Percentiles rank a stretch among this genome's conserved stretches.
Conservation (phyloP, 768 basidiomycete genomes). For the Antrodiella citrinella region DNA sequence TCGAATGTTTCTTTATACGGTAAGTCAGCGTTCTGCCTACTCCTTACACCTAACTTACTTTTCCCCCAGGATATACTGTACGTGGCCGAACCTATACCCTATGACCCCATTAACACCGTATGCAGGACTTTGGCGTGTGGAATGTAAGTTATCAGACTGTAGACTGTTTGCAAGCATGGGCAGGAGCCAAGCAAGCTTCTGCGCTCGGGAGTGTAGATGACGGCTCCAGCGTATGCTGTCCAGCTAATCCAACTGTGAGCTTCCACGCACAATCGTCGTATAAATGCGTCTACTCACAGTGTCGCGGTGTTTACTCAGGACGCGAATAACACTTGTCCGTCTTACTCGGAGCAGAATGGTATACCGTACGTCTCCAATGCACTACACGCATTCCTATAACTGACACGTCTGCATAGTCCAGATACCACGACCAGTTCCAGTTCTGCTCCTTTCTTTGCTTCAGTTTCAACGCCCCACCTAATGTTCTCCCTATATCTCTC, state of each 20-base stretch:
- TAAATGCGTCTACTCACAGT: no score
- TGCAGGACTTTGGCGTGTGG: slow-evolving; percentile 82
- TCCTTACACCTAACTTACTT: background rate
- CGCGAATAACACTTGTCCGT: slow-evolving; percentile 46
- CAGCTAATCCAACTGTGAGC: slow-evolving; percentile 54
- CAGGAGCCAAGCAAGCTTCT: slow-evolving; percentile 45
- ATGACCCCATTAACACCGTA: background rate
- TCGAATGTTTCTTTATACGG: slow-evolving; percentile 63
- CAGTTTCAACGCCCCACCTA: background rate
- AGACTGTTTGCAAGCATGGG: slow-evolving; percentile 55
- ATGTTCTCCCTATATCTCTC: background rate
- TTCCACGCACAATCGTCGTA: background rate
- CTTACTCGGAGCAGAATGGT: slow-evolving; percentile 61
- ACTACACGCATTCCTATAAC: background rate
- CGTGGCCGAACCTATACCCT: background rate
- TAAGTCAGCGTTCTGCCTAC: slow-evolving; percentile 19
- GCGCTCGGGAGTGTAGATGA: slow-evolving; percentile 65
- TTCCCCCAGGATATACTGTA: slow-evolving; percentile 29
- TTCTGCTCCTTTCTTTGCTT: background rate
- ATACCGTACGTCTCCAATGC: slow-evolving; percentile 42
- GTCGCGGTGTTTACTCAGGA: slow-evolving; percentile 6
- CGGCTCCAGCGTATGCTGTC: slow-evolving; percentile 62
- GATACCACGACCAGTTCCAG: slow-evolving; percentile 22
- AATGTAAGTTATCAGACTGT: slow-evolving; percentile 66
- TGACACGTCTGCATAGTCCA: slow-evolving; percentile 17